Evolutionary conservation across 257 asterid species (phyloP), one percentile per base, ranked within the genome.

Genomic region (Plantago major): DNA sequence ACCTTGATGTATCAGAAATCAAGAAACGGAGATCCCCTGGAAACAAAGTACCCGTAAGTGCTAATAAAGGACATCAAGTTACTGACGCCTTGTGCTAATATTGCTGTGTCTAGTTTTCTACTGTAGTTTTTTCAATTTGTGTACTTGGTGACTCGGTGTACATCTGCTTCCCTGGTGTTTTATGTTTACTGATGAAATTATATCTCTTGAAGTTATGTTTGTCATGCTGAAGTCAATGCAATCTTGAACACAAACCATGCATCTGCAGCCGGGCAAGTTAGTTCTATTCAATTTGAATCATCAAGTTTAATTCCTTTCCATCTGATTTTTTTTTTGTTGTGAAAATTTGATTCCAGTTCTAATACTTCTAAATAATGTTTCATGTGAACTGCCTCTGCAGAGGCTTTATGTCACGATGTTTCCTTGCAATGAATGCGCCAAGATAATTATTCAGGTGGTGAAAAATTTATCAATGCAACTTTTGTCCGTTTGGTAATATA

Each of bases 221-320:
- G 97, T 72, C 97, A 90, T 73, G 97, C 97, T 69, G 97, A 90
- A 82, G 95, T 90, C 67, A 90, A 90, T 75, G 97, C 97, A 64
- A 87, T 90, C 79, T 71, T 90, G 67, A 90, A 90, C 77, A 90
- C 83, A 69, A 90, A 90, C 80, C 95, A 87, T 63, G 97, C 97
- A 65, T 87, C 97, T 70, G 97, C 95, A 64, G 90, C 81, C 11
- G 97, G 97, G 67, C 97, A 90, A 82, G 97, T 87, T 77, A 80
- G 86, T 71, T 47, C 60, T 19, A 38, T 17, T 62, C 38, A 51
- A 15, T 47, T 51, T 51, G 58, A 10, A 22, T 11, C 15, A 43
- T 52, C 19, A 40, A 11, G 7, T 64, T 40, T 40, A 48, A 13
- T 49, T 63, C 46, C 11, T 54, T 13, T 67, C 64, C 38, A 2